Base-by-base conservation (phyloP, 768 basidiomycete genomes). In the Kwoniella mangroviensis region DNA sequence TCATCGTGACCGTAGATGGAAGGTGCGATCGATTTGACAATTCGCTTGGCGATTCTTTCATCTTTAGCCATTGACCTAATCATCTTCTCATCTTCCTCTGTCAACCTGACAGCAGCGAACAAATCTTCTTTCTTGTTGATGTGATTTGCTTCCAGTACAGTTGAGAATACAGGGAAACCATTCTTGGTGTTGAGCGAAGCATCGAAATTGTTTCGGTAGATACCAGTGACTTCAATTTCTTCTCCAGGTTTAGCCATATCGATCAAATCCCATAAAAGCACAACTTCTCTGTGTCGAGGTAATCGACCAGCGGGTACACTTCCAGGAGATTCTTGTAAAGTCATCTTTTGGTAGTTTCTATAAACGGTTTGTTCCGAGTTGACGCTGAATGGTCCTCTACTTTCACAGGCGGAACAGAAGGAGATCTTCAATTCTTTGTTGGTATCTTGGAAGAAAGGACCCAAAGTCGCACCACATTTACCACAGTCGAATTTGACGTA, bases 1-100 rank as follows among this genome's bases (percentile, higher is more conserved):
- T 98, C 92, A 82, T 98, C 97, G 82, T 99, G 97, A 3, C 97
- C 97, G 76, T 98, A 99, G 83, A 99, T 98, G 45, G 94, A 97
- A 0, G 97, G 97, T 2, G 97, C 97, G 68, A 99, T 97, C 13
- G 94, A 97, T 84, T 99, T 99, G 85, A 98, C 88, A 81, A 99
- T 96, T 26, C 97, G 90, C 84, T 97, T 98, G 73, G 93, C 89
- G 75, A 99, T 96, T 62, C 97, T 91, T 64, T 94, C 93, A 79
- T 98, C 96, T 22, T 90, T 89, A 3, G 93, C 89, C 57, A 98
- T 88, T 10, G 87, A 85, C 15, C 94, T 90, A 79, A 99, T 98
- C 74, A 92, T 90, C 81, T 88, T 90, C 83, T 97, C 94, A 74
- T 99, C 97, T 76, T 98, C 97, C 82, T 98, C 96, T 0, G 95